Evolutionary conservation across 306 rosid species (phyloP).

Genomic region (Abrus pulchellus): DNA sequence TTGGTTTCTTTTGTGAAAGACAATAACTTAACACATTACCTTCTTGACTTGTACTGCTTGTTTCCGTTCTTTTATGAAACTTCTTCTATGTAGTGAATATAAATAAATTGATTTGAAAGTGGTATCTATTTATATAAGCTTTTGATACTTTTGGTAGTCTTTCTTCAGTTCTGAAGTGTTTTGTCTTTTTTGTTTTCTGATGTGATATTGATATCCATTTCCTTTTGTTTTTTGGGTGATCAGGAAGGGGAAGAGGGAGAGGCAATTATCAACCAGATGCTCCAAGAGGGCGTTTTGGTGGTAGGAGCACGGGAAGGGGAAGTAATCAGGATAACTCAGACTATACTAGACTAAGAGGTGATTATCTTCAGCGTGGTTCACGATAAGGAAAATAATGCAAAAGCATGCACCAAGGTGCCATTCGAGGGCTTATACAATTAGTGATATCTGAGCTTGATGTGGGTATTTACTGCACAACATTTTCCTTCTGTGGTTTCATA

Average conservation of each 20-base stretch:
- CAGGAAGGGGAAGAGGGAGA: constrained; percentile 92
- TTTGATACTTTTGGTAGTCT: not conserved
- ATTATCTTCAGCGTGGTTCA: constrained; percentile 73
- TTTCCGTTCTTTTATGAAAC: constrained; percentile 3
- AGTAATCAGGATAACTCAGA: constrained; percentile 67
- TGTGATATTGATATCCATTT: constrained; percentile 32
- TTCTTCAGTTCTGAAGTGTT: constrained; percentile 13
- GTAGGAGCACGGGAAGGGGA: constrained; percentile 73
- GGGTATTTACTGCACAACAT: constrained; percentile 46
- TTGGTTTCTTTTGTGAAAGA: not conserved
- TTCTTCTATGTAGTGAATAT: not conserved
- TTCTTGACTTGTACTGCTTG: not conserved
- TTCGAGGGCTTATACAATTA: constrained; percentile 36
- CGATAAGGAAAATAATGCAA: constrained; percentile 57
- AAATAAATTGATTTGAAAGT: not conserved
- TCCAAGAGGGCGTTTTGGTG: constrained; percentile 81
- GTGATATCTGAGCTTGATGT: constrained; percentile 53
- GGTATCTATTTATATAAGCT: not conserved
- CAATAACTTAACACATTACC: not conserved
- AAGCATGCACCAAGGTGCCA: constrained; percentile 36
- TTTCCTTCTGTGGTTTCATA: constrained; percentile 56
- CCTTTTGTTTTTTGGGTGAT: constrained; percentile 19
- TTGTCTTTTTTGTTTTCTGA: not conserved
- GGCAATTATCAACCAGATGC: constrained; percentile 72
- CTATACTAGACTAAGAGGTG: constrained; percentile 69